A percentile compares a stretch with the other conserved stretches of the same genome.
Conservation (phyloP, 805 yeast genomes). For the Hanseniaspora mollemarum region DNA sequence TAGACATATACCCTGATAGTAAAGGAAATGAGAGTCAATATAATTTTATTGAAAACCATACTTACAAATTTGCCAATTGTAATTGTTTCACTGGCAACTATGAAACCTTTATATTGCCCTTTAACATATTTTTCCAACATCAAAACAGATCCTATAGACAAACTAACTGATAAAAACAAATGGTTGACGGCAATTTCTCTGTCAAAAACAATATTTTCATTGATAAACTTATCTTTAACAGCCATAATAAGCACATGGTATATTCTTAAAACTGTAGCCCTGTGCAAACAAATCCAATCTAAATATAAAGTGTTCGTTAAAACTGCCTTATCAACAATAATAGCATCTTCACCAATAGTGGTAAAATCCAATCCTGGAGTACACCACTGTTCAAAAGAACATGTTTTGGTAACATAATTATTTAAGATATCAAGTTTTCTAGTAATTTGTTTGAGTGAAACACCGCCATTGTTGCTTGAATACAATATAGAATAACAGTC, state of each 20-base stretch:
- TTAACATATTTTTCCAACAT: not conserved
- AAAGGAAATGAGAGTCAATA: not conserved
- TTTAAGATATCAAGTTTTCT: not conserved
- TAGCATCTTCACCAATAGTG: not conserved
- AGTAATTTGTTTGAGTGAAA: not conserved
- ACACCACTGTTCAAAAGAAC: not conserved
- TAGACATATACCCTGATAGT: not conserved
- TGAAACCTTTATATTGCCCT: not conserved
- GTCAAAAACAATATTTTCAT: not conserved
- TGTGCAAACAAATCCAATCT: not conserved
- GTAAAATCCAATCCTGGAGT: not conserved
- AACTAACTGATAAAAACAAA: not conserved
- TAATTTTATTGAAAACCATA: not conserved
- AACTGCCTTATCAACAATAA: not conserved
- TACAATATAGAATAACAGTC: not conserved
- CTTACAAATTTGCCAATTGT: not conserved
- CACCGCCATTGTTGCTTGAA: not conserved
- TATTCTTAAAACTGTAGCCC: not conserved
- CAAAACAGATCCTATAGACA: not conserved
- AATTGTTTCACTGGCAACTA: not conserved
- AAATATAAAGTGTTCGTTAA: not conserved
- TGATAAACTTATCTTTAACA: not conserved
- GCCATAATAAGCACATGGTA: not conserved
- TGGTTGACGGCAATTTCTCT: not conserved
- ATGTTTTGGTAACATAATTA: not conserved